Evolutionary conservation across 768 basidiomycete species (phyloP), one percentile per base, ranked within the genome.

Genomic region (Amyloporia xantha): DNA sequence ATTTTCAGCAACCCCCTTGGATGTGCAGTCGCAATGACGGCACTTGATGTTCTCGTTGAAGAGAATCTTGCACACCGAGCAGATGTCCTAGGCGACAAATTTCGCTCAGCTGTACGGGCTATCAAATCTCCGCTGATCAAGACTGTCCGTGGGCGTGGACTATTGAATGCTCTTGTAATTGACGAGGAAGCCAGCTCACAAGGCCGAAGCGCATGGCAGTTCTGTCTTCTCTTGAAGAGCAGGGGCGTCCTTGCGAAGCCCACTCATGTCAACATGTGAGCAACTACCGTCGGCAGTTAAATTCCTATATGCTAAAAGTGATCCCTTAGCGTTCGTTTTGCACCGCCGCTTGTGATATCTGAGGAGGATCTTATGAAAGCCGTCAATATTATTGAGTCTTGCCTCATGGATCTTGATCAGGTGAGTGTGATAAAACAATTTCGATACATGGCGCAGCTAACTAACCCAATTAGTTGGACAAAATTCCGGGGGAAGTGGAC

Each of bases 161-260:
- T 99, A 49, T 70, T 99, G 56, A 98, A 97, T 62, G 95, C 95
- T 6, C 75, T 99, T 23, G 88, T 97, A 20, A 91, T 98, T 48
- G 84, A 97, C 61, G 91, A 97, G 71, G 66, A 68, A 52, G 78
- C 78, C 71, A 91, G 86, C 58, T 66, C 54, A 41, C 86, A 79
- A 67, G 85, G 88, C 13, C 72, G 91, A 44, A 84, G 88, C 1
- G 96, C 94, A 4, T 99, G 95, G 96, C 91, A 98, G 65, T 74
- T 98, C 46, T 98, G 96, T 68, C 62, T 98, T 62, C 66, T 97
- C 60, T 68, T 98, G 65, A 95, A 94, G 82, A 84, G 82, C 57
- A 78, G 89, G 40, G 92, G 93, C 3, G 78, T 97, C 48, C 71
- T 99, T 54, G 95, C 94, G 24, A 98, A 99, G 74, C 94, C 96